Evolutionary conservation across 2,329 filamentous ascomycete genomes (phyloP).

Genomic region (Lasiodiplodia sp.): DNA sequence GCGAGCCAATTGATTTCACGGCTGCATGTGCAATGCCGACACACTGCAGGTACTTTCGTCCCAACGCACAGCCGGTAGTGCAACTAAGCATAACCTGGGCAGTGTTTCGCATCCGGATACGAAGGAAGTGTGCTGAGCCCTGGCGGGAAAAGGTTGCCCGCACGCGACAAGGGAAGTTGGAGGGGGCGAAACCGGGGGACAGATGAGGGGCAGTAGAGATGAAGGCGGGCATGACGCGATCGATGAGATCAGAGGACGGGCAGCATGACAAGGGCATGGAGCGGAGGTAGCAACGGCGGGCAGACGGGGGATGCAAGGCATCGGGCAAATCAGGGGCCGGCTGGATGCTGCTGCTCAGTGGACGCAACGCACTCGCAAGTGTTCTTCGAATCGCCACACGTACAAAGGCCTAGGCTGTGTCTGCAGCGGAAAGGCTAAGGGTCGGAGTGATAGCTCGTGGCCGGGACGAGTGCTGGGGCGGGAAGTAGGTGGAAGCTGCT

Average conservation of each 20-base stretch:
- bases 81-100: constrained; percentile 20
- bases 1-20: not conserved
- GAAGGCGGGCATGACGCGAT: constrained; percentile 1
- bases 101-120: not conserved
- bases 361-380: not conserved
- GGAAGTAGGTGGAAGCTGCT: not conserved
- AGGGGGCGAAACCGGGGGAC: not conserved
- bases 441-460: not conserved
- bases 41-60: not conserved
- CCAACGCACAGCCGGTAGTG: not conserved
- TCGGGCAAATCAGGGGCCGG: constrained; percentile 12
- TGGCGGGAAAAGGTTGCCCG: not conserved
- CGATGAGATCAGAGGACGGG: constrained; percentile 1
- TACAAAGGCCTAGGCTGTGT: not conserved
- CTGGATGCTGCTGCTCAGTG: not conserved
- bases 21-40: not conserved
- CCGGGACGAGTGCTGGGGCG: not conserved
- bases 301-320: not conserved
- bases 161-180: not conserved
- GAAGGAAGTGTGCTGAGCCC: not conserved
- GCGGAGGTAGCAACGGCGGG: not conserved
- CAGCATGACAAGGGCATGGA: not conserved
- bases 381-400: not conserved
- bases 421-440: not conserved
- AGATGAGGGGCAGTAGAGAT: not conserved